Evolutionary conservation across 1,139 yeast genomes (phyloP).

Genomic region (Debaryomyces sp.): DNA sequence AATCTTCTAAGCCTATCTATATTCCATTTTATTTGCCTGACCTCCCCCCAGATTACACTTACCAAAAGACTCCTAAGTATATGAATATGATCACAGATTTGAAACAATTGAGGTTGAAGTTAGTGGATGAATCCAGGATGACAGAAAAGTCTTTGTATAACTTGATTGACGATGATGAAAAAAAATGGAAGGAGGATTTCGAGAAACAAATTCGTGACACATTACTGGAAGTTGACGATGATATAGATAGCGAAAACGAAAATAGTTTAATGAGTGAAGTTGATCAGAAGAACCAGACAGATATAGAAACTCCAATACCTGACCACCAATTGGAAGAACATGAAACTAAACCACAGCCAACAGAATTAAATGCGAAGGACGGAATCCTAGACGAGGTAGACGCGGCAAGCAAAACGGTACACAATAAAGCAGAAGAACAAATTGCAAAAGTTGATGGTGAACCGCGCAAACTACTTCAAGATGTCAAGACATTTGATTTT

Average conservation of each 20-base stretch:
- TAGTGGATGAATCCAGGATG: constrained; percentile 77
- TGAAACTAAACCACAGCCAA: constrained; percentile 13
- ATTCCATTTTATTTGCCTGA: constrained; percentile 81
- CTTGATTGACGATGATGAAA: constrained; percentile 50
- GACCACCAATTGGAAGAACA: constrained; percentile 2
- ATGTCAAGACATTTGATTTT: constrained; percentile 48
- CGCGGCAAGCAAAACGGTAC: background rate
- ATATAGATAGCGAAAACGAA: constrained; percentile 18
- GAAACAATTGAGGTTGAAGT: constrained; percentile 63
- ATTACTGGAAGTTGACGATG: constrained; percentile 17
- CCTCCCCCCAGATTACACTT: constrained; percentile 92
- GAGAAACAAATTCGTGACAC: constrained; percentile 24
- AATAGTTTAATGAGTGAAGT: constrained; percentile 27
- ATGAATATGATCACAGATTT: constrained; percentile 71
- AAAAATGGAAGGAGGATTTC: constrained; percentile 31
- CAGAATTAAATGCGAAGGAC: constrained; percentile 14
- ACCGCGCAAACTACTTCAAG: constrained; percentile 8
- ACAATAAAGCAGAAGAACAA: background rate
- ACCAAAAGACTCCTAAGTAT: constrained; percentile 71
- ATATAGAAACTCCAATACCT: constrained; percentile 20
- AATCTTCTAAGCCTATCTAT: constrained; percentile 49
- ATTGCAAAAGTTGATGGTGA: constrained; percentile 12
- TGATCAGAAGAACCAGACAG: constrained; percentile 17
- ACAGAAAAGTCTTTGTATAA: constrained; percentile 78
- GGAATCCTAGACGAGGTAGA: background rate